phyloP scores from a whole-genome alignment of 148 eudicot genomes.

The Vaccinium vitisidaea region DNA sequence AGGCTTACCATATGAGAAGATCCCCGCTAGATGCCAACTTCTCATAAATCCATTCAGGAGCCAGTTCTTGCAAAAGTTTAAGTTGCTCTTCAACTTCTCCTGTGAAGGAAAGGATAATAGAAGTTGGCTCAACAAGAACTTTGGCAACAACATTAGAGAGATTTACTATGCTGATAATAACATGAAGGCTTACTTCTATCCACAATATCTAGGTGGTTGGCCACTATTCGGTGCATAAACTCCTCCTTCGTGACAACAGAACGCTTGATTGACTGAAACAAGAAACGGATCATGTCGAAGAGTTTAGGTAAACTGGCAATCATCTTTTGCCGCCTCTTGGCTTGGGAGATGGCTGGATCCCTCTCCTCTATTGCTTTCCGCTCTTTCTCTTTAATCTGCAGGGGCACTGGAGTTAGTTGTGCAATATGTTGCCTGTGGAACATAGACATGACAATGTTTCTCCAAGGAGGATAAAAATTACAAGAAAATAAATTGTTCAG shows the following conservation, averaged over 20 bases:
- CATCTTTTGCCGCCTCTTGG: conserved; percentile 57
- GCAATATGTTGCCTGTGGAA: not conserved
- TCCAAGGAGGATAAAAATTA: not conserved
- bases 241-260: conserved; percentile 73
- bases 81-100: conserved; percentile 87
- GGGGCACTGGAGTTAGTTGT: not conserved
- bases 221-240: conserved; percentile 56
- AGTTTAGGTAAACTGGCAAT: conserved; percentile 67
- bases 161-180: not conserved
- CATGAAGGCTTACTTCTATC: conserved; percentile 59
- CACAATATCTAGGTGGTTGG: conserved; percentile 47
- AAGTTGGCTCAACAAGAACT: not conserved
- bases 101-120: conserved; percentile 23
- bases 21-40: conserved; percentile 54
- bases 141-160: not conserved
- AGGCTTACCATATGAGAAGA: conserved; percentile 56
- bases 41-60: conserved; percentile 73
- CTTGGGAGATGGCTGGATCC: conserved; percentile 68
- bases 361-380: conserved; percentile 45
- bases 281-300: conserved; percentile 59
- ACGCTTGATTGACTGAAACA: conserved; percentile 70
- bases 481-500: not conserved
- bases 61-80: conserved; percentile 62
- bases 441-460: not conserved
- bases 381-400: conserved; percentile 79